A percentile compares a stretch with the other conserved stretches of the same genome.
phyloP scores from a whole-genome alignment of 208 protist genomes.

The Porcisia deanei region DNA sequence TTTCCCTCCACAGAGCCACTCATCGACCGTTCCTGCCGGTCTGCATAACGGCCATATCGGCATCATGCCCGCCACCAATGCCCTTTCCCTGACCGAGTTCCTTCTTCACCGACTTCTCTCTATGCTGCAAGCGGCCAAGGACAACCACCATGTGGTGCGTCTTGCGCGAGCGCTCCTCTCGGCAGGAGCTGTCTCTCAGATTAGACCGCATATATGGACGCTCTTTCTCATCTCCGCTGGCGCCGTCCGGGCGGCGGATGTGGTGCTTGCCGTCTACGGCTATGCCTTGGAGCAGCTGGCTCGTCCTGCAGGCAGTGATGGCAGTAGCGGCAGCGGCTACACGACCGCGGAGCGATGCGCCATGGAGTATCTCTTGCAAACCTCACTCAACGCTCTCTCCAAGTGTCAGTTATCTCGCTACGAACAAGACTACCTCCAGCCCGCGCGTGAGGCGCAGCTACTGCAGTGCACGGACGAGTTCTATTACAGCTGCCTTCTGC shows the following conservation, averaged over 20 bases:
- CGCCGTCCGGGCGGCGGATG: constrained; percentile 50
- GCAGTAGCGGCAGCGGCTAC: constrained; percentile 3
- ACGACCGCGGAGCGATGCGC: constrained; percentile 30
- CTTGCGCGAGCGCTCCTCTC: constrained; percentile 49
- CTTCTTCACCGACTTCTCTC: constrained; percentile 48
- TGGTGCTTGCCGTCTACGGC: constrained; percentile 52
- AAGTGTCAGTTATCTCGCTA: constrained; percentile 70
- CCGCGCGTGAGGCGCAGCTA: constrained; percentile 34
- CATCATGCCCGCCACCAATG: not conserved
- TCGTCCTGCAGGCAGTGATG: not conserved
- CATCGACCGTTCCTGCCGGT: not conserved
- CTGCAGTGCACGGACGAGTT: constrained; percentile 71
- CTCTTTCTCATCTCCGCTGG: constrained; percentile 72
- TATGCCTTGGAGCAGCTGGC: constrained; percentile 30
- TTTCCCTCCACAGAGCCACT: not conserved
- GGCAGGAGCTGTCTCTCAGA: constrained; percentile 17
- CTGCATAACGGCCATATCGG: not conserved
- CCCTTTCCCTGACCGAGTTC: constrained; percentile 21
- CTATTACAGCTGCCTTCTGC: constrained; percentile 64
- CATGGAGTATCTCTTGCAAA: constrained; percentile 81
- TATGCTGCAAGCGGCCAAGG: constrained; percentile 50
- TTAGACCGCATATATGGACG: constrained; percentile 61
- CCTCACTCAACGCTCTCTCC: constrained; percentile 62
- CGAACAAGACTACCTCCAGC: constrained; percentile 57
- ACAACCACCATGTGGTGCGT: constrained; percentile 51